These are phyloP conservation scores for Chernovozyma sophiae-reginae DNA, from an alignment of 1,139 yeast species.

Conservation along the genomic window DNA sequence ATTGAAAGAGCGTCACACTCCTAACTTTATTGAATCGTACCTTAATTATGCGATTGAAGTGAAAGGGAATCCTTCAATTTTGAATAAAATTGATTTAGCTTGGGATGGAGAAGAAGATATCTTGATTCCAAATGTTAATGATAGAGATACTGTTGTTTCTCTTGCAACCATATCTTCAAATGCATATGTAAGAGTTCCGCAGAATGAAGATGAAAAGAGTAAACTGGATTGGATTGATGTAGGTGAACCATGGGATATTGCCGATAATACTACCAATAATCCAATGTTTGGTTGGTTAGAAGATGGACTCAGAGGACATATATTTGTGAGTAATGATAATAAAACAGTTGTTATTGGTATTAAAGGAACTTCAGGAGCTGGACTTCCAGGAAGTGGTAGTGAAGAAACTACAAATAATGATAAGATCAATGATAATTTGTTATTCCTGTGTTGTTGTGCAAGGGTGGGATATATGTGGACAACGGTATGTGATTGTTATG, in stretches of 20 bases:
- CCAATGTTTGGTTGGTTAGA: conserved; percentile 79
- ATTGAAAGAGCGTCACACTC: conserved; percentile 52
- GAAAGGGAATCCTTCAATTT: conserved; percentile 40
- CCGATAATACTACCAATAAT: conserved; percentile 20
- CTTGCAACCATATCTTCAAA: conserved; percentile 86
- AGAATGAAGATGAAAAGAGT: conserved; percentile 51
- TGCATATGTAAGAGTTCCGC: conserved; percentile 81
- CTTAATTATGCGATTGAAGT: conserved; percentile 51
- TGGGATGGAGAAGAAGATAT: conserved; percentile 50
- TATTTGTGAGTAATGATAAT: conserved; percentile 65
- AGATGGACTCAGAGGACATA: conserved; percentile 85
- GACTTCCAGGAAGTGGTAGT: conserved; percentile 66
- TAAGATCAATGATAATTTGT: conserved; percentile 78
- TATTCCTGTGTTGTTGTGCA: conserved; percentile 96
- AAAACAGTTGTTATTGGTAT: conserved; percentile 73
- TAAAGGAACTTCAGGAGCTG: conserved; percentile 92
- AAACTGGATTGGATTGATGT: conserved; percentile 81
- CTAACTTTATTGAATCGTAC: conserved; percentile 63
- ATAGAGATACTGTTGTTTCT: conserved; percentile 65
- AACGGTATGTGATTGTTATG: conserved; percentile 93
- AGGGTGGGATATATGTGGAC: conserved; percentile 89
- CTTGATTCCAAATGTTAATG: conserved; percentile 68
- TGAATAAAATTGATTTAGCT: conserved; percentile 45
- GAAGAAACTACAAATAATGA: conserved; percentile 79
- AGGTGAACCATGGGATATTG: conserved; percentile 52